Evolutionary conservation across 257 asterid species (phyloP), one percentile per base, ranked within the genome.

Genomic region (Euphrasia confusa): DNA sequence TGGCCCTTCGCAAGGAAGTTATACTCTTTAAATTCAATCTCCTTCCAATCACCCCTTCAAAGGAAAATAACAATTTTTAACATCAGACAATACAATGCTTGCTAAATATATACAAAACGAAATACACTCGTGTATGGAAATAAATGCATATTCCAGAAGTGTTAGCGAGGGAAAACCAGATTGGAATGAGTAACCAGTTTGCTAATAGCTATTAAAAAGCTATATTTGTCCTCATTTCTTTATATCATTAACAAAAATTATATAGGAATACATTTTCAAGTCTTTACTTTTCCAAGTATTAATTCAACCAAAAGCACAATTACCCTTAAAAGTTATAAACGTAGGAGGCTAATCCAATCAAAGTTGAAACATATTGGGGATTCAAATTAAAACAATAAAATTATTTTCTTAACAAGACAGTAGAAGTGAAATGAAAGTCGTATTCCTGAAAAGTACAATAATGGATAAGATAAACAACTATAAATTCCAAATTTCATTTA

Each of bases 1-100:
- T 69, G 97, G 66, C 99, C 99, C 74, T 85, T 87, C 5, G 99
- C 99, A 60, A 80, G 85, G 79, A 93, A 93, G 86, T 93, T 93
- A 69, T 87, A 93, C 72, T 86, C 97, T 72, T 93, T 93, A 63
- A 91, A 91, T 73, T 86, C 95, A 69, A 93, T 35, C 62, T 89
- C 94, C 78, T 79, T 85, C 99, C 97, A 89, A 26, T 89, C 99
- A 59, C 92, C 99, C 83, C 97, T 91, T 62, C 74, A 84, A 61
- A 67, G 14, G 59, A 69, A 62, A 42, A 60, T 27, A 63, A 13
- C 39, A 63, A 50, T 49, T 21, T 55, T 54, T 37, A 59, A 59
- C 45, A 49, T 71, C 33, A 39, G 60, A 54, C 0, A 44, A n/a
- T 26, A 40, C 8, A 37, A 48, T 35, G 40, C 1, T 35, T 6